Evolutionary conservation across 441 rosid genomes (phyloP).

Genomic region (Cnidoscolus chayamansa): DNA sequence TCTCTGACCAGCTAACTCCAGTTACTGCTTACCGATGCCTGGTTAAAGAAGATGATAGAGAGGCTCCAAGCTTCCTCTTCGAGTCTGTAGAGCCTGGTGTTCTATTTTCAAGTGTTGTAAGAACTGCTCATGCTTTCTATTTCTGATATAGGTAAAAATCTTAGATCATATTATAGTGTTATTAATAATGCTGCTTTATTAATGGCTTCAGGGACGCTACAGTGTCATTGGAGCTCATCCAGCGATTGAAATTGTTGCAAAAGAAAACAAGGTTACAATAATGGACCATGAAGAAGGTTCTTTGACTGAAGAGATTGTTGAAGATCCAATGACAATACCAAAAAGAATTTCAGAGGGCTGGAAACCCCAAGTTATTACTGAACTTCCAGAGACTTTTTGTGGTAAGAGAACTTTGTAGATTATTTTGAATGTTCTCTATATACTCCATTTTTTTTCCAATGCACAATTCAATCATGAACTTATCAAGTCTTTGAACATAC

Average conservation of each 20-base stretch:
- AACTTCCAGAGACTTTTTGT: constrained; percentile 83
- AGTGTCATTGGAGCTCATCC: constrained; percentile 89
- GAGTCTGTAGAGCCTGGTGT: constrained; percentile 78
- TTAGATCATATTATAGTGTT: neutral
- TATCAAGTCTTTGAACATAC: neutral
- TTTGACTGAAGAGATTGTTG: constrained; percentile 56
- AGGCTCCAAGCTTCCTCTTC: constrained; percentile 84
- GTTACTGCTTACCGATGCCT: constrained; percentile 83
- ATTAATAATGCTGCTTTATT: constrained; percentile 18
- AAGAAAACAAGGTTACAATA: constrained; percentile 61
- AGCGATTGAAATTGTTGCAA: constrained; percentile 70
- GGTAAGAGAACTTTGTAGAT: constrained; percentile 43
- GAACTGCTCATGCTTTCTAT: constrained; percentile 16
- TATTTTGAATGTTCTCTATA: neutral
- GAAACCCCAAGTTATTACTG: constrained; percentile 68
- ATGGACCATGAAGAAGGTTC: constrained; percentile 66
- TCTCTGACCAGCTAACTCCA: constrained; percentile 89
- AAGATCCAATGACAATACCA: constrained; percentile 80
- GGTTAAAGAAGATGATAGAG: constrained; percentile 84
- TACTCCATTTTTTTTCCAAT: neutral
- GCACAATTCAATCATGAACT: neutral
- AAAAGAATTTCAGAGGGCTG: constrained; percentile 63
- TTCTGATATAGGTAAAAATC: neutral
- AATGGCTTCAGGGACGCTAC: constrained; percentile 57
- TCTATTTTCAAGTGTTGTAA: constrained; percentile 56